Evolutionary conservation across 1,139 yeast species (phyloP), one percentile per base, ranked within the genome.

Genomic region (Debaryomyces psychrophilus): DNA sequence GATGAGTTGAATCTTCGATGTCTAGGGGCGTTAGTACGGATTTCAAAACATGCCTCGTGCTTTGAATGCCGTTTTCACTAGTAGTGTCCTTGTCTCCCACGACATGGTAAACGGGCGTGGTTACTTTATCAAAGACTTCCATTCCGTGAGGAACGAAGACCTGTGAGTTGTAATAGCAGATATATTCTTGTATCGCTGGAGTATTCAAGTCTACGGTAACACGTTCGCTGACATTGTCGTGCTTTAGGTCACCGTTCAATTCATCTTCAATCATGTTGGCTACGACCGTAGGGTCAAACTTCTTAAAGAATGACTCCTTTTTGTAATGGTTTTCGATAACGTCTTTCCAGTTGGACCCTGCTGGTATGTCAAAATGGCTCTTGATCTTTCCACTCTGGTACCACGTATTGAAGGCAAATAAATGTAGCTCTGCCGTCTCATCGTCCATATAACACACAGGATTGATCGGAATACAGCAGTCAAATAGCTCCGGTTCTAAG

Each of bases 391-490:
- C 52, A 5, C 41, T 41, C 4, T 47, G 17, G 7, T 31, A 8
- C 53, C 54, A 52, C 9, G 12, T 27, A 5, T 40, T 15, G 14
- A 46, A 47, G 2, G 27, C 38, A 45, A 38, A 53, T 4, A 42
- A 12, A 36, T 53, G 49, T 14, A 46, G 27, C 2, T 48, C 55
- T 7, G 22, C 17, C 5, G 40, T 37, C 2, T 45, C 51, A 2
- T 39, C 44, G 23, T 50, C 50, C 3, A 52, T 48, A 42, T 61
- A 67, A 2, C 77, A 60, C 3, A 84, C 87, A 0, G 88, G 86
- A 51, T 84, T 89, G 11, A 82, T 62, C 1, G 74, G 59, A 5
- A 83, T 61, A 6, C 76, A 67, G 20, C 78, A 68, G 45, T 79
- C 79, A 55, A 81, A 76, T 44, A 80, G 56, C 8, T 58, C 54